Base-by-base conservation (phyloP, 163 green algal species). In the Scenedesmus sp. region DNA sequence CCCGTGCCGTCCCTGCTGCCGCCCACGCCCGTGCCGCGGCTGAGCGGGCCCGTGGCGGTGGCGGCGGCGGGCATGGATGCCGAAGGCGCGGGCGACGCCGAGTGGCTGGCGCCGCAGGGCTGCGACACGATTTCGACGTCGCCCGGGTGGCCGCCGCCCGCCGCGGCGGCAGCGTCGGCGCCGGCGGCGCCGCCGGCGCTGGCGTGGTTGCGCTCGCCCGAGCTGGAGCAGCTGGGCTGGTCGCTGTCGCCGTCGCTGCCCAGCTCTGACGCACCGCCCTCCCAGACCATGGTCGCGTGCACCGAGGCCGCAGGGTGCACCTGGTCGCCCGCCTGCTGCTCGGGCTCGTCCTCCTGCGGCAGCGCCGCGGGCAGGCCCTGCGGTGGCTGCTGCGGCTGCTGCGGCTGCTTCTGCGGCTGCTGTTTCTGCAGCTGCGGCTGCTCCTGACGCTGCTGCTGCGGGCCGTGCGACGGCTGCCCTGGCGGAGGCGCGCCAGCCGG, bases 51-150 rank as follows among this genome's bases (percentile, higher is more conserved):
- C 24, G 45, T 80, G 17, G 72, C 72, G 9, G 72, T 80, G 9
- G 60, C 72, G 22, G 58, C 60, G 31, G 72, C 72, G 53, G 72
- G 72, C 45, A 60, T 62, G 9, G 72, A 78, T 24, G 57, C 72
- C 28, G 72, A 71, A 0, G 60, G 72, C 31, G 11, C 29, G 11
- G 33, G 57, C 1, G 72, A 80, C 20, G 72, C 72, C 36, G 72
- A 80, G 33, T 80, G 72, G 29, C 57, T 71, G 22, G 72, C 72
- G 34, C 72, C 72, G 60, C 72, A 80, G 1, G 28, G 58, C 60
- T 80, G 72, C 20, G 72, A 80, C 15, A 80, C 72, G 47, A 80
- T 80, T 60, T 80, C 72, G 0, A 47, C 72, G 11, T 71, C 45
- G 7, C n/a, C n/a, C n/a, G 34, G 18, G 20, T 66, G 20, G 29